Evolutionary conservation across 2,329 filamentous ascomycete genomes (phyloP), one percentile per base, ranked within the genome.

Genomic region (Alternaria atra): DNA sequence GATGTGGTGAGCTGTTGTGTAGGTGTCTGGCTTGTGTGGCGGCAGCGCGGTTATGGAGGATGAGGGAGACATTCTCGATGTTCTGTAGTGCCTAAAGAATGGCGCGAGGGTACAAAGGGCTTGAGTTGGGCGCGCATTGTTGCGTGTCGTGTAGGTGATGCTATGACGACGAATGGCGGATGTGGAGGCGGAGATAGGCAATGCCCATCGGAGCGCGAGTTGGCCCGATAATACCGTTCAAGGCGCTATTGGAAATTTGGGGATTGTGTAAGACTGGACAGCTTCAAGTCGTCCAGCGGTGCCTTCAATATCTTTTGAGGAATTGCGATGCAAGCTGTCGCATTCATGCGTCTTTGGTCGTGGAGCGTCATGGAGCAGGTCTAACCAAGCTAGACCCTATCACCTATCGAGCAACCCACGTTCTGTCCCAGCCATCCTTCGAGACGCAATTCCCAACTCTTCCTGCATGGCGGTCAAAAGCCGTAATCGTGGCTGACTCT

Each of bases 1-100:
- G 25, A 81, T 66, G 67, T 84, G 82, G 63, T 84, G 83, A 17
- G 73, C 64, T 15, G 73, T 64, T n/a, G 70, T 69, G 57, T 66
- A 66, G 35, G 61, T 66, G 6, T 65, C 52, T 6, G 75, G 74
- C 27, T 52, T 66, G 50, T 60, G 65, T 17, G 66, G 48, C 6
- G 68, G 63, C 32, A 76, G 61, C 7, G 59, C 42, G 10, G 42
- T 40, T 51, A 63, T 23, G 44, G 60, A 55, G 52, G 68, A 60
- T 25, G 60, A 61, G 25, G 67, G 60, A 39, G 66, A 48, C 69
- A 73, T 73, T 29, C 15, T 47, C 32, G 59, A 6, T n/a, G 34
- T n/a, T 15, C 10, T 43, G 15, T 57, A 58, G 13, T 54, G 53
- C 55, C 67, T 60, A 69, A 63, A 66, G 62, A 67, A 66, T 43